Evolutionary conservation across 2,329 filamentous ascomycete genomes (phyloP), one percentile per base, ranked within the genome.

Genomic region (Massarina eburnea): DNA sequence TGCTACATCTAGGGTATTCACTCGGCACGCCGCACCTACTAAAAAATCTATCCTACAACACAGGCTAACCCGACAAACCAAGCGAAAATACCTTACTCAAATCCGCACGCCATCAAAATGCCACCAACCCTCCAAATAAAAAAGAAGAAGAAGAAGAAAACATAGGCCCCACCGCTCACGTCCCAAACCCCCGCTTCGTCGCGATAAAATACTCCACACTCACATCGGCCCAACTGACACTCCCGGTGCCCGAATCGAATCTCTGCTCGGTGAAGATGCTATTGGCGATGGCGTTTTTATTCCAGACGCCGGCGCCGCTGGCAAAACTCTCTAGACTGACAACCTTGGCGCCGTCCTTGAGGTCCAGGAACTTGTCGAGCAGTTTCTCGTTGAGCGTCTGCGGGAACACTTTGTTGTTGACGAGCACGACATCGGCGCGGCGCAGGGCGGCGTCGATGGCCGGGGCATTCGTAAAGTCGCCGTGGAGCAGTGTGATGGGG

Each of bases 321-420:
- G 61, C 64, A 46, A 99, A 99, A 1, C 87, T 91, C 73, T 94
- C 95, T 48, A 99, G 79, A 41, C 90, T 96, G 33, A 97, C 86
- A 45, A 99, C 88, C 69, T 88, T 87, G 71, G 88, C 91, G 2
- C 92, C 92, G 43, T 88, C 80, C 72, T 96, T 97, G 52, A 97
- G 76, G 63, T 99, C 94, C 49, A 99, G 76, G 63, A 99, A 97
- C 75, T 95, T 89, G 59, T 89, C 84, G 55, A 92, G 83, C 36
- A 99, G 77, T 51, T 84, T 82, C 63, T 89, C 86, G 71, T 97
- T 99, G 44, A 96, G 81, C 58, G 86, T 80, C 12, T 91, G 86
- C 5, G 86, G 91, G 71, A 99, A 99, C 2, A 91, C 94, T 72
- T 97, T 91, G 73, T 99, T 99, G 76, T 99, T 99, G 60, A 97